phyloP scores from a whole-genome alignment of 169 alveolate genomes.

The Plasmodium billcollinsi region DNA sequence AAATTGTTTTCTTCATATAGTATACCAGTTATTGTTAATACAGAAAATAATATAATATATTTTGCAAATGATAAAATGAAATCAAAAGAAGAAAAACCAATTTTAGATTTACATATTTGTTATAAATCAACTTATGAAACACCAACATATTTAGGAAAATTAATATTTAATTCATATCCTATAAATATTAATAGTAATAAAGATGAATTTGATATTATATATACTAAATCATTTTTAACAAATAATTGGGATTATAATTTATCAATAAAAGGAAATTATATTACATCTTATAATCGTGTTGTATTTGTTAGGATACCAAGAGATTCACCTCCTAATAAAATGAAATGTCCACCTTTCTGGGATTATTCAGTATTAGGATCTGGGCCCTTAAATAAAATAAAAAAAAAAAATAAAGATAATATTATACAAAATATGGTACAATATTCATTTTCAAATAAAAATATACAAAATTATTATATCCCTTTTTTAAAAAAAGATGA shows the following conservation, averaged over 20 bases:
- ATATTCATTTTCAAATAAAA: constrained; percentile 46
- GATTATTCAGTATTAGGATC: constrained; percentile 61
- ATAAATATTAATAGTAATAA: constrained; percentile 14
- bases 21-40: constrained; percentile 49
- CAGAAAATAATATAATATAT: constrained; percentile 31
- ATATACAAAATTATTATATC: constrained; percentile 10
- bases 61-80: constrained; percentile 58
- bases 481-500: constrained; percentile 68
- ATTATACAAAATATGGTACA: constrained; percentile 14
- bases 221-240: constrained; percentile 71
- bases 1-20: constrained; percentile 27
- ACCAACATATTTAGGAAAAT: constrained; percentile 31
- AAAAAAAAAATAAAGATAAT: constrained; percentile 17
- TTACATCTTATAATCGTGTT: constrained; percentile 44
- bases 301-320: constrained; percentile 29
- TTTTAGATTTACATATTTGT: constrained; percentile 53
- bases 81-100: constrained; percentile 47
- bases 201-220: constrained; percentile 33
- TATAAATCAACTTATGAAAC: constrained; percentile 29
- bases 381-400: constrained; percentile 31
- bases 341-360: constrained; percentile 69
- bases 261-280: constrained; percentile 42
- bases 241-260: constrained; percentile 54
- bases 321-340: constrained; percentile 8
- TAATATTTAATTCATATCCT: constrained; percentile 56